Conservation (phyloP, 495 filamentous ascomycete genomes). For the Neurospora pannonica region DNA sequence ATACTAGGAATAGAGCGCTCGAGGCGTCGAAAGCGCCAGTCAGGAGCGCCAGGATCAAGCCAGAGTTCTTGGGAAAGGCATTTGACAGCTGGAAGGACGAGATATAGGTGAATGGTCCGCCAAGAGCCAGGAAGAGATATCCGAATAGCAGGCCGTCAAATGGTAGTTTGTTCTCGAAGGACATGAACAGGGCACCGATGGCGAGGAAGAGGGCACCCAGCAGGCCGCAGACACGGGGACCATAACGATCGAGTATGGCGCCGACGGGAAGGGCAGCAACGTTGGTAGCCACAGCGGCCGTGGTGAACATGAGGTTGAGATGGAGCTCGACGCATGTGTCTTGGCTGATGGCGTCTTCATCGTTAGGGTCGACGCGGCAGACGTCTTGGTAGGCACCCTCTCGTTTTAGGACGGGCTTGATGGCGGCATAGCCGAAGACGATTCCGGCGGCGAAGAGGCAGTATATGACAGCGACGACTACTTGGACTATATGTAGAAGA, state of each 20-base stretch:
- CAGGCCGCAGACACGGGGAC: conserved; percentile 66
- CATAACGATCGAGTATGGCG: conserved; percentile 75
- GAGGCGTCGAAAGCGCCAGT: conserved; percentile 88
- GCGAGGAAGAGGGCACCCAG: conserved; percentile 61
- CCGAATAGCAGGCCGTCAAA: conserved; percentile 67
- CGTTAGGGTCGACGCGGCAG: conserved; percentile 33
- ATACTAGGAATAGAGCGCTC: conserved; percentile 80
- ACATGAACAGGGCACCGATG: conserved; percentile 61
- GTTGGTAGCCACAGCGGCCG: conserved; percentile 76
- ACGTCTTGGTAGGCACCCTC: conserved; percentile 63
- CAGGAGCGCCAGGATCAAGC: conserved; percentile 72
- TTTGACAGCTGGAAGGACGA: conserved; percentile 90
- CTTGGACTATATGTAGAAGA: conserved; percentile 40
- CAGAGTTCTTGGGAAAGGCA: conserved; percentile 76
- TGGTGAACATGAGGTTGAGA: conserved; percentile 89
- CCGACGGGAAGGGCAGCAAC: conserved; percentile 77
- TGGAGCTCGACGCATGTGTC: conserved; percentile 64
- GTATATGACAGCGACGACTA: conserved; percentile 59
- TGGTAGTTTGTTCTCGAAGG: conserved; percentile 55
- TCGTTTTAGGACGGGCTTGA: conserved; percentile 70
- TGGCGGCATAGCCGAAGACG: conserved; percentile 76
- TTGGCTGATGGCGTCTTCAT: conserved; percentile 42
- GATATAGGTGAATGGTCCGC: conserved; percentile 86
- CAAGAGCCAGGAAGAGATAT: conserved; percentile 74
- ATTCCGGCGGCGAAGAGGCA: conserved; percentile 74